Evolutionary conservation across 2,329 filamentous ascomycete species (phyloP).

Genomic region (Ampelomyces quisqualis): DNA sequence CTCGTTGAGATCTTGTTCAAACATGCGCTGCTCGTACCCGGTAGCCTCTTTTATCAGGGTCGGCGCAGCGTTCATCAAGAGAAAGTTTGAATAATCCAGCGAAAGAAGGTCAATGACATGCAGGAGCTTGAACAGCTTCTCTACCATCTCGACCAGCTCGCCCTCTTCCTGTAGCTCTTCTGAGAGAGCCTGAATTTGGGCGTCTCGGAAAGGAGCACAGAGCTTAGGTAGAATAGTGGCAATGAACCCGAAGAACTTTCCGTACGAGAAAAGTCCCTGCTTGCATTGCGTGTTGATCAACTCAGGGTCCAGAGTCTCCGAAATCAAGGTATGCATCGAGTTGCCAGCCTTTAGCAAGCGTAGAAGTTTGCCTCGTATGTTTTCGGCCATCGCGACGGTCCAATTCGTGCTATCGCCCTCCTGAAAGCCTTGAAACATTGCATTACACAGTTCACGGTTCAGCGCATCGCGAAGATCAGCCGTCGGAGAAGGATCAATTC

Average conservation of each 20-base stretch:
- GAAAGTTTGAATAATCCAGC: conserved; percentile 80
- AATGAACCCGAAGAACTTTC: conserved; percentile 77
- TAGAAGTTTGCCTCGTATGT: conserved; percentile 70
- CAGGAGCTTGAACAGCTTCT: conserved; percentile 73
- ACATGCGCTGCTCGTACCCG: conserved; percentile 72
- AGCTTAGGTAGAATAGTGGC: conserved; percentile 73
- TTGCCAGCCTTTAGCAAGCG: conserved; percentile 69
- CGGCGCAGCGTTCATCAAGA: conserved; percentile 70
- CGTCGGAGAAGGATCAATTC: conserved; percentile 62
- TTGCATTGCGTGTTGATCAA: conserved; percentile 68
- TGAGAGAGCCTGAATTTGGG: conserved; percentile 68
- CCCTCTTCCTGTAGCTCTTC: conserved; percentile 57
- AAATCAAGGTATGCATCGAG: conserved; percentile 72
- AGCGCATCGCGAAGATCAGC: conserved; percentile 60
- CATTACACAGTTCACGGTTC: conserved; percentile 59
- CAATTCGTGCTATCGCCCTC: conserved; percentile 65
- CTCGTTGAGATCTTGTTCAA: conserved; percentile 63
- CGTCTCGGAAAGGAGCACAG: conserved; percentile 78
- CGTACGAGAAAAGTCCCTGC: conserved; percentile 75
- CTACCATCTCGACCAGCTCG: conserved; percentile 65
- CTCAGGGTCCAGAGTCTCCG: conserved; percentile 72
- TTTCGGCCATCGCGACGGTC: conserved; percentile 69
- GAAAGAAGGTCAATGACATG: conserved; percentile 75
- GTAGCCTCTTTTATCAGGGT: conserved; percentile 69
- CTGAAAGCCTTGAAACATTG: conserved; percentile 64